These are phyloP conservation scores for Candida glucosophila DNA, from an alignment of 1,139 yeast species.

Conservation along the genomic window DNA sequence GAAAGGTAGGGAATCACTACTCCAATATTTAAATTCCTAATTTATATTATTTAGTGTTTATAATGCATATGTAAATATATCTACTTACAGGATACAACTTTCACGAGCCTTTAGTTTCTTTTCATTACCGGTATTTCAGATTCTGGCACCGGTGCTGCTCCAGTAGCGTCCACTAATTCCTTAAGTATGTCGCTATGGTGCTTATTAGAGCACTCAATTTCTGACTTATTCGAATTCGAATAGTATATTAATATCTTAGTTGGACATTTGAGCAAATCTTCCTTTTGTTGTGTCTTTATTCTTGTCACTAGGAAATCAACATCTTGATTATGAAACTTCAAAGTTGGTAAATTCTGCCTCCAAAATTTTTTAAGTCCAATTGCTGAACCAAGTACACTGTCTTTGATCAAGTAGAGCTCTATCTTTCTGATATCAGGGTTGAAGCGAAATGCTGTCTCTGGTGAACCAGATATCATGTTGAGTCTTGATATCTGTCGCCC, in stretches of 20 bases:
- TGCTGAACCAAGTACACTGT: constrained; percentile 21
- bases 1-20: constrained; percentile 62
- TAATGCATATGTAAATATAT: too few species aligned
- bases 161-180: constrained; percentile 22
- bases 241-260: constrained; percentile 28
- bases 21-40: constrained; percentile 42
- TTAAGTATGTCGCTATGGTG: constrained; percentile 18
- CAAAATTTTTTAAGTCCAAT: constrained; percentile 48
- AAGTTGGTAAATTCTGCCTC: constrained; percentile 67
- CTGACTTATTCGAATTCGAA: constrained; percentile 11
- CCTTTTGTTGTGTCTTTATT: constrained; percentile 33
- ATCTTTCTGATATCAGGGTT: constrained; percentile 18
- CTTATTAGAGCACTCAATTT: constrained; percentile 25
- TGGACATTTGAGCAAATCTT: constrained; percentile 39
- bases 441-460: constrained; percentile 25
- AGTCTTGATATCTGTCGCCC: constrained; percentile 28
- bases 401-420: constrained; percentile 23
- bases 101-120: too few species aligned
- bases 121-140: constrained; percentile 16
- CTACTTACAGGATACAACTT: too few species aligned
- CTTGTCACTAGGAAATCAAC: constrained; percentile 55
- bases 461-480: constrained; percentile 31
- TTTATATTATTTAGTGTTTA: too few species aligned
- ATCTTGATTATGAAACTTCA: constrained; percentile 75
- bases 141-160: constrained; percentile 20